Percentiles rank a stretch among this genome's conserved stretches.
Conservation (phyloP, 345 rosid species). For the Linum tenue region DNA sequence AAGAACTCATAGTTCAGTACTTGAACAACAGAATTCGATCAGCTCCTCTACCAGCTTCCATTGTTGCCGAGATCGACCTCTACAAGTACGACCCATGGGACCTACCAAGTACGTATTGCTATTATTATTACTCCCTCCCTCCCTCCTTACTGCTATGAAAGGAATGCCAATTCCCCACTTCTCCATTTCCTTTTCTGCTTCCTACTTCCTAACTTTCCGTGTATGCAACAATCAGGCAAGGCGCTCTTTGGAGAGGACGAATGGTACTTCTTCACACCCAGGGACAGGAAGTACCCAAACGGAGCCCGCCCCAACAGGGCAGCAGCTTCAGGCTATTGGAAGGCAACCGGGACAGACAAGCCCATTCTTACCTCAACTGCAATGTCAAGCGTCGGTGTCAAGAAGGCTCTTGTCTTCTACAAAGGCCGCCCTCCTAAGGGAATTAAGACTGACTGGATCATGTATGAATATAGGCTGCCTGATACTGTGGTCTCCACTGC, state of each 20-base stretch:
- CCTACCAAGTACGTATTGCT: conserved; percentile 16
- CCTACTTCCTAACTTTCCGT: neutral
- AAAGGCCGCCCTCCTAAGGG: neutral
- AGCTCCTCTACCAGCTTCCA: conserved; percentile 18
- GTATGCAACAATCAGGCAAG: neutral
- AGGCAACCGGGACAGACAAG: conserved; percentile 5
- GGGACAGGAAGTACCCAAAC: conserved; percentile 4
- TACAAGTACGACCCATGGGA: conserved; percentile 27
- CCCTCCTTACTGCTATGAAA: conserved; percentile 24
- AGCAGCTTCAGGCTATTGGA: conserved; percentile 12
- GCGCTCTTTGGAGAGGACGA: neutral
- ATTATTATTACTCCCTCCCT: neutral
- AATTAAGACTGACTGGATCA: conserved; percentile 2
- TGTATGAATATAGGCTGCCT: neutral
- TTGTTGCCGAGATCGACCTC: conserved; percentile 22
- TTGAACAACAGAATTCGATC: conserved; percentile 20
- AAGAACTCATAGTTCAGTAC: conserved; percentile 24
- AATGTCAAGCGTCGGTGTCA: neutral
- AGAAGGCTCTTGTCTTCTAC: conserved; percentile 3
- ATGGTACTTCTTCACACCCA: conserved; percentile 12
- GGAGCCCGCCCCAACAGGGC: neutral
- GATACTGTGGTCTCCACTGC: neutral
- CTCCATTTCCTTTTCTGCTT: conserved; percentile 8
- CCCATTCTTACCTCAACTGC: neutral
- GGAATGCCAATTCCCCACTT: conserved; percentile 16